phyloP scores from a whole-genome alignment of 208 protist species.

The Leishmania major region DNA sequence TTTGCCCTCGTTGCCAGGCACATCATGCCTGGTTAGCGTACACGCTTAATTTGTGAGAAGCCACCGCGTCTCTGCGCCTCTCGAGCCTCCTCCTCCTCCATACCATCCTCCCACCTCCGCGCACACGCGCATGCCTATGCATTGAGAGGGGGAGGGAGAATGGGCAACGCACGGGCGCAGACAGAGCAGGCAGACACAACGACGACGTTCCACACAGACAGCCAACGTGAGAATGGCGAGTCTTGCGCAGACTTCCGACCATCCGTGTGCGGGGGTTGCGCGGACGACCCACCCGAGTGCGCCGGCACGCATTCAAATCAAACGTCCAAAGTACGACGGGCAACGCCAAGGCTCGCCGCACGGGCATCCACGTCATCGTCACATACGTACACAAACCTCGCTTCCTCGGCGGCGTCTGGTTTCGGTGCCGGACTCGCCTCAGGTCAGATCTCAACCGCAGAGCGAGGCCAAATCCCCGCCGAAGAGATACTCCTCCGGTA shows the following conservation, averaged over 20 bases:
- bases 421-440: not conserved
- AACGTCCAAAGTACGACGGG: not conserved
- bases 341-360: not conserved
- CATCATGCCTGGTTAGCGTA: too few relatives aligned
- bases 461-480: conserved; percentile 76
- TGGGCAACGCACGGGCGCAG: not conserved
- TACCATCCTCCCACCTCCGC: not conserved
- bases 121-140: not conserved
- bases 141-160: not conserved
- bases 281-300: not conserved
- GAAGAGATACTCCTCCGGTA: conserved; percentile 74
- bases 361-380: not conserved
- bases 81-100: not conserved
- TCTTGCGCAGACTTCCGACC: not conserved
- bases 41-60: not conserved
- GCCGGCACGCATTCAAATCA: not conserved
- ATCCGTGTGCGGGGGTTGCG: not conserved
- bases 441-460: conserved; percentile 38
- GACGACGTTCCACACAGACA: not conserved
- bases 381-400: not conserved
- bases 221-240: not conserved
- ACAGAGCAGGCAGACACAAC: not conserved
- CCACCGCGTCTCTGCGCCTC: not conserved
- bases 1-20: too few relatives aligned
- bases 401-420: not conserved